Evolutionary conservation across 2,329 filamentous ascomycete species (phyloP).

Genomic region (Fusarium marasasianum): DNA sequence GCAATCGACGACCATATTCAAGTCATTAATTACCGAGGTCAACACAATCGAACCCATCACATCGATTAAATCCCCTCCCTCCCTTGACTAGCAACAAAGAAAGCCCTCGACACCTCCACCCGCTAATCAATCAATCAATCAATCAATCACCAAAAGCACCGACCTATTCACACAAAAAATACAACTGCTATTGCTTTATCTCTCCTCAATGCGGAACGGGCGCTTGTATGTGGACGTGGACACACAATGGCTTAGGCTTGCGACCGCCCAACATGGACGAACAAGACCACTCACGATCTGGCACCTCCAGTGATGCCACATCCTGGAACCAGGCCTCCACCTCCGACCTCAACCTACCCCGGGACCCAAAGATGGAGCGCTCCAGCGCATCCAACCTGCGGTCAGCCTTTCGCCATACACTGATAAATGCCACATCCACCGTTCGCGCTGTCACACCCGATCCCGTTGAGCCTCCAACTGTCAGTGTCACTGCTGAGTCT

Average conservation of each 20-base stretch:
- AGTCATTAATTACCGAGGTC: neutral
- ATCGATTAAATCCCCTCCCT: neutral
- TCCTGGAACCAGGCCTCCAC: conserved; percentile 46
- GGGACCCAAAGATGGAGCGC: conserved; percentile 48
- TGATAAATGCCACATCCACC: conserved; percentile 51
- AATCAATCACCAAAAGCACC: conserved; percentile 4
- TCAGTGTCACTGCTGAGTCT: conserved; percentile 38
- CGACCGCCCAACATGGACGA: conserved; percentile 58
- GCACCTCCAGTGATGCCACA: conserved; percentile 48
- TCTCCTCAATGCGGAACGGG: conserved; percentile 46
- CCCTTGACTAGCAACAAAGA: conserved; percentile 11
- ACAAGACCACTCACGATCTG: conserved; percentile 50
- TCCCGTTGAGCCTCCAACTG: conserved; percentile 48
- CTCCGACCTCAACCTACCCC: conserved; percentile 42
- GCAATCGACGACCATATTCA: neutral
- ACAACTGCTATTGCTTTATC: conserved; percentile 11
- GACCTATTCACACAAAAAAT: neutral
- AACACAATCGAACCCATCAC: neutral
- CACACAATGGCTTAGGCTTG: conserved; percentile 57
- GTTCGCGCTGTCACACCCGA: conserved; percentile 76
- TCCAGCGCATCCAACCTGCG: conserved; percentile 49
- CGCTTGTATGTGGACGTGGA: conserved; percentile 51
- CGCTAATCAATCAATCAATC: neutral
- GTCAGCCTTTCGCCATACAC: conserved; percentile 47
- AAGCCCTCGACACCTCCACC: conserved; percentile 13